Percentiles rank a stretch among this genome's conserved stretches.
These are phyloP conservation scores for Tylopilus sp. DNA, from an alignment of 768 basidiomycete genomes.

Conservation along the genomic window DNA sequence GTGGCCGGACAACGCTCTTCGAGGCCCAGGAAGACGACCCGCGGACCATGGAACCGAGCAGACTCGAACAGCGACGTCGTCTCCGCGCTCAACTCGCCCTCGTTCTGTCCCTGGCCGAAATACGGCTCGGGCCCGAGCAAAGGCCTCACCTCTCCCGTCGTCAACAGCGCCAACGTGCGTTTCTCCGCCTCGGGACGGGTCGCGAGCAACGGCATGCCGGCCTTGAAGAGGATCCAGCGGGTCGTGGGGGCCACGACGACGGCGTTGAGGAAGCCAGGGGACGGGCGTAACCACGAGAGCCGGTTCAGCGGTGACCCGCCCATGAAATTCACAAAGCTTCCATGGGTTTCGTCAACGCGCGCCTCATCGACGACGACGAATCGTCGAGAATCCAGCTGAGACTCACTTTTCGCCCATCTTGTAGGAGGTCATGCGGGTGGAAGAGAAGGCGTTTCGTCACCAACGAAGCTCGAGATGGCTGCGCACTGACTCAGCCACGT, in stretches of 20 bases:
- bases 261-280: conserved; percentile 71
- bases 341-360: conserved; percentile 3
- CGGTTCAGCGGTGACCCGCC: conserved; percentile 74
- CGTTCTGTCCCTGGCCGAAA: conserved; percentile 64
- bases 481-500: conserved; percentile 9
- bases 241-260: conserved; percentile 58
- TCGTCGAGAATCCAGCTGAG: neutral
- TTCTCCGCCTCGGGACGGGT: conserved; percentile 31
- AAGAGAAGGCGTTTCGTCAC: conserved; percentile 1
- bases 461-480: neutral
- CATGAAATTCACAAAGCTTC: conserved; percentile 48
- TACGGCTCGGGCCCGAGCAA: conserved; percentile 66
- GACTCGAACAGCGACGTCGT: conserved; percentile 44
- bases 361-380: neutral
- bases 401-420: conserved; percentile 33
- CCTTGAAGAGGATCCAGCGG: conserved; percentile 76
- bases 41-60: conserved; percentile 54
- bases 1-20: conserved; percentile 51
- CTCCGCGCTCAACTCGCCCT: conserved; percentile 27
- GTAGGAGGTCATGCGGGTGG: conserved; percentile 11
- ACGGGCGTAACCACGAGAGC: conserved; percentile 76
- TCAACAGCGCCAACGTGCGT: conserved; percentile 48
- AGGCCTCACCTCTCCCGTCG: conserved; percentile 57
- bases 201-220: conserved; percentile 62
- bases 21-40: conserved; percentile 78